phyloP scores from a whole-genome alignment of 352 stramenopile species.

The Thraustochytrium sp. region DNA sequence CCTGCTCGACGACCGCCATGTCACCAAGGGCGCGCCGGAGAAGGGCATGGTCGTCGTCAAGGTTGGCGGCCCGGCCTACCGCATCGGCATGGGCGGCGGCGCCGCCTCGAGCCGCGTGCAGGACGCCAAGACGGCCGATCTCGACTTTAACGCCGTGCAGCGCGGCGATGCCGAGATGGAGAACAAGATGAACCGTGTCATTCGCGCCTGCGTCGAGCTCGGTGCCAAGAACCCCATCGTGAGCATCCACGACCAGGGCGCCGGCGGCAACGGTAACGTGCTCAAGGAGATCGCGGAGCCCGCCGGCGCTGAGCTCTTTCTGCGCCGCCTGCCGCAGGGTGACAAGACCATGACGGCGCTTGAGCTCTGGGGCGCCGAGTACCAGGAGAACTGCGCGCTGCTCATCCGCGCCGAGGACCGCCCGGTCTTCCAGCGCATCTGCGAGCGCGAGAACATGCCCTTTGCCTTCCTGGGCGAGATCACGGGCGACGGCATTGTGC shows the following conservation, averaged over 20 bases:
- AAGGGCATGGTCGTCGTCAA: constrained; percentile 96
- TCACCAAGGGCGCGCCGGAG: constrained; percentile 85
- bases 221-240: constrained; percentile 96
- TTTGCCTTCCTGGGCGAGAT: constrained; percentile 89
- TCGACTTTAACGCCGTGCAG: constrained; percentile 99
- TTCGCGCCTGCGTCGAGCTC: constrained; percentile 94
- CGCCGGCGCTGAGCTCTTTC: constrained; percentile 87
- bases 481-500: constrained; percentile 89
- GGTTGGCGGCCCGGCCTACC: constrained; percentile 94
- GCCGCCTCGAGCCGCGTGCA: constrained; percentile 91
- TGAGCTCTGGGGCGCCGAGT: constrained; percentile 99
- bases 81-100: constrained; percentile 97
- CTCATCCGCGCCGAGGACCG: constrained; percentile 81
- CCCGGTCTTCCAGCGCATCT: constrained; percentile 88
- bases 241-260: constrained; percentile 98
- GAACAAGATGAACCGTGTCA: constrained; percentile 98
- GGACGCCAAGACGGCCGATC: constrained; percentile 76
- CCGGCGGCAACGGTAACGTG: constrained; percentile 98
- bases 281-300: constrained; percentile 99
- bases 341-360: constrained; percentile 96
- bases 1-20: constrained; percentile 86
- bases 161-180: constrained; percentile 99
- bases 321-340: constrained; percentile 86
- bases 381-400: constrained; percentile 98
- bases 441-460: constrained; percentile 91